Evolutionary conservation across 1,284 basidiomycete genomes (phyloP), one percentile per base, ranked within the genome.

Genomic region (Austroboletus novae-zelandiae): DNA sequence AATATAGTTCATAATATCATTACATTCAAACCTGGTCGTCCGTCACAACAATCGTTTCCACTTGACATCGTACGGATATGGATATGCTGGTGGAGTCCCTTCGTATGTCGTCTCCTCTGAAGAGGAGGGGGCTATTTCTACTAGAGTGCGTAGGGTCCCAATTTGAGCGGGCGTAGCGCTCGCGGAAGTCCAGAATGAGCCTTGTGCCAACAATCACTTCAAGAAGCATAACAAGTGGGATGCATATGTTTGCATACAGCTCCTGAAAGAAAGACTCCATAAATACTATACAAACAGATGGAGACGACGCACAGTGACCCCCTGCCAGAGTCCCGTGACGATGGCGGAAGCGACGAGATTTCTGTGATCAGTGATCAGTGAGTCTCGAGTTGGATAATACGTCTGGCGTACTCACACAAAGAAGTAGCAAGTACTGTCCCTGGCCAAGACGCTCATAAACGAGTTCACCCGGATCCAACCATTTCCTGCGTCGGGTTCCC

Each of bases 171-270:
- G 60, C 34, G 27, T 56, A 67, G n/a, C 67, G 67, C 50, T 66
- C 66, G 3, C 66, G 66, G 41, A 70, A 66, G 29, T 58, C 53
- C 43, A 70, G 61, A 31, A 66, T 67, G 37, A 70, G 63, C 29
- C 65, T 54, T n/a, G 66, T 67, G 1, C 64, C 67, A 14, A 69
- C 51, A 17, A 69, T 27, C 17, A 64, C 55, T 37, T 69, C 67
- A 20, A 66, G 54, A 9, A 69, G 43, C 67, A 69, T 67, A 40
- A 70, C 63, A 27, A 66, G 56, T 2, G 64, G 66, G n/a, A 65
- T 47, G 29, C 61, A 68, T 43, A 69, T 49, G 15, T 64, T 70
- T 10, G 67, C 66, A 17, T 65, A 64, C 15, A 56, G 31, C 5
- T 45, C 53, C 64, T 66, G 36, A 15, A 35, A 35, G 15, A 17